Conservation (phyloP, 2,329 filamentous ascomycete genomes). For the Cercospora zeina region DNA sequence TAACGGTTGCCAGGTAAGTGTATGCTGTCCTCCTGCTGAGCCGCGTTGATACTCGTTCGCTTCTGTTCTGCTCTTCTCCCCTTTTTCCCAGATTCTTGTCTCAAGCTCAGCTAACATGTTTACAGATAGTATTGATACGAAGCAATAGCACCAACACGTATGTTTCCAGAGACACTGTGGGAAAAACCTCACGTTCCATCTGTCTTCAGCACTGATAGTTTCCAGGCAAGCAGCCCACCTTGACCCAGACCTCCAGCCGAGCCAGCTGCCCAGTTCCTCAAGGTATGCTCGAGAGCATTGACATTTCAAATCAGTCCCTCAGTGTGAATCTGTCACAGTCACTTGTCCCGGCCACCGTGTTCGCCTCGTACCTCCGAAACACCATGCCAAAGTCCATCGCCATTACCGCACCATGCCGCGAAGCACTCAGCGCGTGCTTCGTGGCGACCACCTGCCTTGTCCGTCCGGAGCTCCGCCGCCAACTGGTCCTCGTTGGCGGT, state of each 20-base stretch:
- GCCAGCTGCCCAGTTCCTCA: neutral
- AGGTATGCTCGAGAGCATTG: neutral
- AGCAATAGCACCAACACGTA: constrained; percentile 2
- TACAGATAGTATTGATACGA: neutral
- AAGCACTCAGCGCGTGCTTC: constrained; percentile 19
- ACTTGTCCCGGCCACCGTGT: neutral
- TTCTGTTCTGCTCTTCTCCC: neutral
- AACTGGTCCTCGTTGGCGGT: constrained; percentile 23
- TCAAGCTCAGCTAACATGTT: neutral
- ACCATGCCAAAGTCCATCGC: neutral
- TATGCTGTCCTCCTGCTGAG: neutral
- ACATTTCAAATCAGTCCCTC: neutral
- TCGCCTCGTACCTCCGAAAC: neutral
- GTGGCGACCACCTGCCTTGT: constrained; percentile 20
- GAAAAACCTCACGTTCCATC: neutral
- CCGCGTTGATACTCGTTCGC: neutral
- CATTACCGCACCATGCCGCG: constrained; percentile 6
- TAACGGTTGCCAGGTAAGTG: neutral
- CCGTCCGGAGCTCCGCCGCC: constrained; percentile 19
- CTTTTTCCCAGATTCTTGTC: neutral
- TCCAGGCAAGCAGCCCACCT: neutral
- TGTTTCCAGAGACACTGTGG: neutral
- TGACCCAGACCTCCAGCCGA: neutral
- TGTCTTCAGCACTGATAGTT: neutral
- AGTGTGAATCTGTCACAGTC: neutral